phyloP scores from a whole-genome alignment of 2,329 filamentous ascomycete species.

The Emericellopsis cladophorae region DNA sequence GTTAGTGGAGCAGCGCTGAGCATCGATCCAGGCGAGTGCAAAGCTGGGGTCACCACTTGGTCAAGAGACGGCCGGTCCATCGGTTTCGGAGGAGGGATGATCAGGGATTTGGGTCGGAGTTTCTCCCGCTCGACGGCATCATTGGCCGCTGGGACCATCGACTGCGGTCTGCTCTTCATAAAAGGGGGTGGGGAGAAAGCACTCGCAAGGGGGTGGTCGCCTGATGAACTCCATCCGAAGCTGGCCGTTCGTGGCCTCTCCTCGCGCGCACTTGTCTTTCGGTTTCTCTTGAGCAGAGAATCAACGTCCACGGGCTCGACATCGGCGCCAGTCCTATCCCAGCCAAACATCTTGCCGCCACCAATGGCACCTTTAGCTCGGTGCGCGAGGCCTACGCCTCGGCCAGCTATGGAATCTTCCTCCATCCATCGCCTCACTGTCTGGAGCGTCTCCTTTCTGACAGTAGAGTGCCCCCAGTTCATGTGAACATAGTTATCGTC shows the following conservation, averaged over 20 bases:
- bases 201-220: background rate
- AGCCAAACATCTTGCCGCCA: slow-evolving; percentile 41
- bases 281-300: slow-evolving; percentile 15
- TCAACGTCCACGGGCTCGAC: slow-evolving; percentile 34
- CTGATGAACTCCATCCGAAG: slow-evolving; percentile 17
- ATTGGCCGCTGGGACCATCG: slow-evolving; percentile 1
- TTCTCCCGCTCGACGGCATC: background rate
- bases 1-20: background rate
- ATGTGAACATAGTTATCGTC: slow-evolving; percentile 47
- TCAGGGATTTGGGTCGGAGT: slow-evolving; percentile 1
- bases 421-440: slow-evolving; percentile 56
- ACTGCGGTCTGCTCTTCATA: slow-evolving; percentile 6
- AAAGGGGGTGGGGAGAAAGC: background rate
- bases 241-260: slow-evolving; percentile 13
- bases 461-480: slow-evolving; percentile 41
- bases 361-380: slow-evolving; percentile 22
- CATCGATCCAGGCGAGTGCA: background rate
- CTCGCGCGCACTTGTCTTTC: slow-evolving; percentile 9
- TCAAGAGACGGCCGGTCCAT: background rate
- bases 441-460: slow-evolving; percentile 39
- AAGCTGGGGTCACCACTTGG: background rate
- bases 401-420: slow-evolving; percentile 45
- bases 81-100: background rate
- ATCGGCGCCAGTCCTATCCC: slow-evolving; percentile 29
- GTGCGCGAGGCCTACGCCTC: slow-evolving; percentile 21